Evolutionary conservation across 768 basidiomycete species (phyloP), one percentile per base, ranked within the genome.

Genomic region (Ramaria sp.): DNA sequence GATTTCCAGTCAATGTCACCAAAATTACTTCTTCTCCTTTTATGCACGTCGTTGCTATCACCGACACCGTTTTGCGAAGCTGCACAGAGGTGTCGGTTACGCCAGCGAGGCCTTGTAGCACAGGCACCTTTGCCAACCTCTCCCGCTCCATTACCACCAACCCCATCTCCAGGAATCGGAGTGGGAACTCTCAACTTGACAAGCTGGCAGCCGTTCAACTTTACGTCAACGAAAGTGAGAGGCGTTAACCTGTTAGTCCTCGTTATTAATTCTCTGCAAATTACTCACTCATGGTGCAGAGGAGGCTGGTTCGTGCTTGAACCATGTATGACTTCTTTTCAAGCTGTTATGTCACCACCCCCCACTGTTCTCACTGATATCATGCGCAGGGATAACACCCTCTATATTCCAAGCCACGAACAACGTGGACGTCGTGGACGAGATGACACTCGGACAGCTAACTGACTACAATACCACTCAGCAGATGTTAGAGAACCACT

Each of bases 341-440:
- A 27, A 37, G 18, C n/a, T 24, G 15, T 6, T 45, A 15, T 9
- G 10, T 34, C 13, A 9, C 20, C 7, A 7, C 48, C 27, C 13
- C 24, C 22, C 8, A 20, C 24, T n/a, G 42, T 3, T 30, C 28
- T 32, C 16, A 32, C 5, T 44, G 22, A 53, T 47, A 38, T 38
- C 52, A 15, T 34, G 12, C 56, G 85, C 84, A 30, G 87, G 85
- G 85, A 87, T 88, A 53, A 86, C 83, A 1, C 85, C 85, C 1
- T 83, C 81, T 60, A 70, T 87, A 10, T 88, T 87, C 57, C 72
- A 81, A 57, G 75, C 70, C 61, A 84, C 79, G 34, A 73, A 73
- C 37, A 79, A 83, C 58, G 65, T 69, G 32, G 67, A 67, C 37
- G 73, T 84, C 30, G 67, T 83, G 5, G 82, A 84, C 58, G 81